Evolutionary conservation across 1,139 yeast species (phyloP).

Genomic region (Protomyces lactucae-debilis): DNA sequence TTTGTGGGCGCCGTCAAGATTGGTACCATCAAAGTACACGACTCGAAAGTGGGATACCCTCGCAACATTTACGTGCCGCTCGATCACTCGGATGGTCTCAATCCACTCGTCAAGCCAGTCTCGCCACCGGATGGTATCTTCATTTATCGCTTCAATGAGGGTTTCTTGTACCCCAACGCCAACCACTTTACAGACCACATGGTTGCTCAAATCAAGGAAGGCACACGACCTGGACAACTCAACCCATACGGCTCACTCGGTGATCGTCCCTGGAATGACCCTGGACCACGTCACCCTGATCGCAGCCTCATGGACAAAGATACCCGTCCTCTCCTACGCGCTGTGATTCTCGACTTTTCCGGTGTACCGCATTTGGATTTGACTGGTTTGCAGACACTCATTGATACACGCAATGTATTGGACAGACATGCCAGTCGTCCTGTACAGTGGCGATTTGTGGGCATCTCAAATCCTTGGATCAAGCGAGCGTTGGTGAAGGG

Average conservation of each 20-base stretch:
- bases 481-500: constrained; percentile 68
- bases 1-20: constrained; percentile 74
- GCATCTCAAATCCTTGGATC: constrained; percentile 81
- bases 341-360: constrained; percentile 76
- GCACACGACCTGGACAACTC: constrained; percentile 59
- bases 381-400: constrained; percentile 71
- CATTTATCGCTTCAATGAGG: constrained; percentile 76
- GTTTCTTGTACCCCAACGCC: constrained; percentile 76
- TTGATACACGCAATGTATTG: constrained; percentile 68
- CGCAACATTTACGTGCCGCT: constrained; percentile 52
- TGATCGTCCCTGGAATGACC: constrained; percentile 88
- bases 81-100: constrained; percentile 46
- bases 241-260: constrained; percentile 49
- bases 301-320: constrained; percentile 40
- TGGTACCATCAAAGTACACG: constrained; percentile 45
- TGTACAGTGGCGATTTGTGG: constrained; percentile 85
- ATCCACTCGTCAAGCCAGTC: constrained; percentile 52
- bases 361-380: constrained; percentile 71
- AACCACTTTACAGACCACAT: constrained; percentile 68
- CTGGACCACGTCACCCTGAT: constrained; percentile 51
- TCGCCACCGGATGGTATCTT: constrained; percentile 83
- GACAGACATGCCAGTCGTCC: constrained; percentile 73
- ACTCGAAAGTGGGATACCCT: constrained; percentile 18
- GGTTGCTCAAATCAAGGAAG: constrained; percentile 58
- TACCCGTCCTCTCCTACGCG: constrained; percentile 59